phyloP scores from a whole-genome alignment of 805 yeast species.

The Pichia membranifaciens region DNA sequence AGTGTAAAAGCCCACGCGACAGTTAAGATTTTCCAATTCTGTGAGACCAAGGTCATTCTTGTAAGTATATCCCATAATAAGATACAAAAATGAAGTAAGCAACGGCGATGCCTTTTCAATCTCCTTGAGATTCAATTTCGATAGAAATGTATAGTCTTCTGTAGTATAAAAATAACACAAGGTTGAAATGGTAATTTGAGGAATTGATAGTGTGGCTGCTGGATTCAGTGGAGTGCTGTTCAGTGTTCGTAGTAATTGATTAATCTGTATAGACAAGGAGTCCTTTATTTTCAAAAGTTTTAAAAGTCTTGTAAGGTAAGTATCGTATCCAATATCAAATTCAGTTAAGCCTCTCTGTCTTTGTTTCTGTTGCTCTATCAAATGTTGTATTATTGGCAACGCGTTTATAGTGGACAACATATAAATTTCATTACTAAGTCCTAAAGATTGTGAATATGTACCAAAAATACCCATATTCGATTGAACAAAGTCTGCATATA shows the following conservation, averaged over 20 bases:
- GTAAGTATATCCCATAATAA: conserved; percentile 18
- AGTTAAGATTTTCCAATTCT: conserved; percentile 19
- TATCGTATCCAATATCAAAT: conserved; percentile 19
- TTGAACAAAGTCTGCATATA: conserved; percentile 13
- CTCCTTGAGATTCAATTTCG: background rate
- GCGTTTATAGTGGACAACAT: conserved; percentile 23
- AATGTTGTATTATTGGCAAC: conserved; percentile 18
- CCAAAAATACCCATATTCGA: conserved; percentile 22
- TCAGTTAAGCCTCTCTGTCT: conserved; percentile 16
- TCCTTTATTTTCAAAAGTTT: too few species aligned
- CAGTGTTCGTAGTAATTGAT: too few species aligned
- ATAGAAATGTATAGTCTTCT: too few species aligned
- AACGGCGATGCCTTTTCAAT: conserved; percentile 17
- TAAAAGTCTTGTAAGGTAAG: conserved; percentile 15
- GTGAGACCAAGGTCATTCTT: conserved; percentile 9
- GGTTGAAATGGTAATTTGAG: too few species aligned
- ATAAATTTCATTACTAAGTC: conserved; percentile 21
- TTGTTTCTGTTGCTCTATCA: conserved; percentile 16
- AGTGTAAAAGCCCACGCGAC: conserved; percentile 16
- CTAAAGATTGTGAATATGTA: conserved; percentile 8
- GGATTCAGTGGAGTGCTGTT: too few species aligned
- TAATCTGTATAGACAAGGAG: too few species aligned
- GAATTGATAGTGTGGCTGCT: too few species aligned
- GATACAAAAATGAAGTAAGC: conserved; percentile 23
- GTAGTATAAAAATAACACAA: too few species aligned